Evolutionary conservation across 1,284 basidiomycete genomes (phyloP).

Genomic region (Irpex lacteus): DNA sequence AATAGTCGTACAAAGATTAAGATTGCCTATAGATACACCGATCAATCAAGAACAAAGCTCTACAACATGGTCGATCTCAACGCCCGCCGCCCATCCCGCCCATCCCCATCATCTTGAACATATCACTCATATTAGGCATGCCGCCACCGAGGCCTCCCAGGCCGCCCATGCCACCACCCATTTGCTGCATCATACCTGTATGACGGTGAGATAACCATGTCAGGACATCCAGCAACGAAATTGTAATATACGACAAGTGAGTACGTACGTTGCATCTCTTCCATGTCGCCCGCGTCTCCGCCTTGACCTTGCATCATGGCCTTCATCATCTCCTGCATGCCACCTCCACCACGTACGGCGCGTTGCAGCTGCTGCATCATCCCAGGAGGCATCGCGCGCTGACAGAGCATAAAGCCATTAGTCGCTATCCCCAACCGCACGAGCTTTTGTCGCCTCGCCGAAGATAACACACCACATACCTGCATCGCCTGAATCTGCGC

Average conservation of each 20-base stretch:
- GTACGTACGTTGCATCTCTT: conserved; percentile 79
- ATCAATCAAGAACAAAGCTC: conserved; percentile 5
- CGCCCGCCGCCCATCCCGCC: conserved; percentile 36
- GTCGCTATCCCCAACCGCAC: conserved; percentile 5
- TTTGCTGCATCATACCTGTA: conserved; percentile 81
- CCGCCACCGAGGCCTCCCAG: conserved; percentile 51
- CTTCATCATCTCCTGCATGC: conserved; percentile 96
- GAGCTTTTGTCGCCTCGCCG: neutral
- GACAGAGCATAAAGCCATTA: conserved; percentile 9
- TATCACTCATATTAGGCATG: conserved; percentile 67
- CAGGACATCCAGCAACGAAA: neutral
- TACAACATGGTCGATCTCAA: neutral
- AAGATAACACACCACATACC: conserved; percentile 43
- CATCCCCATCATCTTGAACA: conserved; percentile 88
- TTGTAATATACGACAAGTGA: neutral
- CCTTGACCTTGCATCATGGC: conserved; percentile 92
- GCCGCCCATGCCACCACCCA: conserved; percentile 72
- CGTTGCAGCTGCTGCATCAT: conserved; percentile 84
- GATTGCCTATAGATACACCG: neutral
- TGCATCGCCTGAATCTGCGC: conserved; percentile 94
- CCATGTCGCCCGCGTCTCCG: conserved; percentile 79
- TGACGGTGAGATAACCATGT: conserved; percentile 4
- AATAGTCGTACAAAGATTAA: conserved; percentile 7
- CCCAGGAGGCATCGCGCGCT: conserved; percentile 87
- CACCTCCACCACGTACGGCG: conserved; percentile 78